Conservation (phyloP, 2,329 filamentous ascomycete genomes). For the Colletotrichum agaves region DNA sequence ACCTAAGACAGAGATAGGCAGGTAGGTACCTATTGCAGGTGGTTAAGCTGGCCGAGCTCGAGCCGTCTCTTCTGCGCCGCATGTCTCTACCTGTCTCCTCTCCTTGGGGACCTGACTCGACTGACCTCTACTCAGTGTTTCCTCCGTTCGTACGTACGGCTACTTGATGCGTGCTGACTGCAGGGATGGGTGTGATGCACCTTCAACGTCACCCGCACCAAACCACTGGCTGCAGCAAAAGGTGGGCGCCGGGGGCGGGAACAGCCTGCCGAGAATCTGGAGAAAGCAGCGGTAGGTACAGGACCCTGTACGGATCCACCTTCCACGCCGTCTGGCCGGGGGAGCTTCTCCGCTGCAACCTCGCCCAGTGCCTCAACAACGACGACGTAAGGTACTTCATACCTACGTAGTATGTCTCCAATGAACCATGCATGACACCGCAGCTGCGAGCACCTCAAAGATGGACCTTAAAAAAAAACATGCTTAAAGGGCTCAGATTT, state of each 20-base stretch:
- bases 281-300: too few relatives aligned
- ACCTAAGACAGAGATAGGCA: neutral
- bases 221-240: neutral
- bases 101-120: neutral
- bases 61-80: neutral
- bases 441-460: too few relatives aligned
- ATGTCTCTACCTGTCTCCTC: too few relatives aligned
- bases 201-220: slow-evolving; percentile 9
- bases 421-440: neutral
- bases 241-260: too few relatives aligned
- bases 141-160: neutral
- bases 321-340: slow-evolving; percentile 25
- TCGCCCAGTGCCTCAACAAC: neutral
- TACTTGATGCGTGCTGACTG: neutral
- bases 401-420: too few relatives aligned
- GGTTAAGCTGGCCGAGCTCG: neutral
- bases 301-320: slow-evolving; percentile 19
- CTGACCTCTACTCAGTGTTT: neutral
- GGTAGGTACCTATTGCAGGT: neutral
- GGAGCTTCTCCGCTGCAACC: slow-evolving; percentile 12
- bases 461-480: too few relatives aligned
- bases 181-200: slow-evolving; percentile 15
- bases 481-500: too few relatives aligned
- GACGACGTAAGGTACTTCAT: neutral
- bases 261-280: too few relatives aligned